Conservation (phyloP, 176 grass and related monocot species). For the Cenchrus americanus region DNA sequence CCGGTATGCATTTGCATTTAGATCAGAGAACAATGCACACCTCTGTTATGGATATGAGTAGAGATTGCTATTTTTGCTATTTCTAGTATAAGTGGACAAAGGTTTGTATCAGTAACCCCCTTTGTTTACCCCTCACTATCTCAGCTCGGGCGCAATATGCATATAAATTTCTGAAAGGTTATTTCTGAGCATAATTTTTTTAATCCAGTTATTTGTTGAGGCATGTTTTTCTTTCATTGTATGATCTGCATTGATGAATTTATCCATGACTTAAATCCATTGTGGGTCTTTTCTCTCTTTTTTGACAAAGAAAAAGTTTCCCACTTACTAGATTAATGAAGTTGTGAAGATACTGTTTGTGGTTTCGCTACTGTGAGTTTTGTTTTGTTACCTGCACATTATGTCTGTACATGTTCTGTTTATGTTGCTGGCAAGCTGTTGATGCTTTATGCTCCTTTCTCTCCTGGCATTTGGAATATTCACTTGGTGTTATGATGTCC, state of each 20-base stretch:
- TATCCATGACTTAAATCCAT: not conserved
- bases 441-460: conserved; percentile 43
- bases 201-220: conserved; percentile 28
- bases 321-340: conserved; percentile 8
- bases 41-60: conserved; percentile 32
- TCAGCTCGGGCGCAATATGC: conserved; percentile 6
- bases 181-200: not conserved
- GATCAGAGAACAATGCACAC: conserved; percentile 40
- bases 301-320: not conserved
- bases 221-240: not conserved
- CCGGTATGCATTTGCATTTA: conserved; percentile 34
- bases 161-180: conserved; percentile 32
- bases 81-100: conserved; percentile 33
- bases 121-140: conserved; percentile 22
- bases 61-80: conserved; percentile 40
- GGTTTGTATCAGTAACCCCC: conserved; percentile 12
- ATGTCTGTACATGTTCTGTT: not conserved
- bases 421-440: conserved; percentile 23
- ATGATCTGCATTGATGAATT: not conserved
- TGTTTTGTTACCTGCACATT: conserved; percentile 30
- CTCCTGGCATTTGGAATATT: conserved; percentile 54
- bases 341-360: not conserved
- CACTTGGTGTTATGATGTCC: conserved; percentile 28
- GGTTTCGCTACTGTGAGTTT: conserved; percentile 1
- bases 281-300: not conserved